Percentiles rank a stretch among this genome's conserved stretches.
Conservation (phyloP, 129 eudicot species). For the Artemisia argyi region DNA sequence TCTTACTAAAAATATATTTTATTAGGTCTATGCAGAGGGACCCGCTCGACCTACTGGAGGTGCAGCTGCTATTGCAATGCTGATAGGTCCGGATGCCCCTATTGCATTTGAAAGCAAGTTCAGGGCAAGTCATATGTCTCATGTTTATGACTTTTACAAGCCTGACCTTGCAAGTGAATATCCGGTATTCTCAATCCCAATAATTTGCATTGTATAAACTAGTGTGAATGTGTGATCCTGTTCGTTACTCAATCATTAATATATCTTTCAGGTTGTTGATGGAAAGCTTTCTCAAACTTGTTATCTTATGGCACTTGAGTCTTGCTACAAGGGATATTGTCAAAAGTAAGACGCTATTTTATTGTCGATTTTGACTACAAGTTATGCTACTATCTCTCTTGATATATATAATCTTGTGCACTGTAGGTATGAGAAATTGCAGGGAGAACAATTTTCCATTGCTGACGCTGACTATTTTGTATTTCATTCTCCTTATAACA, state of each 20-base stretch:
- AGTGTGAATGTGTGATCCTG: neutral
- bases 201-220: neutral
- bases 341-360: constrained; percentile 53
- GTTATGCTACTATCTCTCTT: neutral
- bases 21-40: constrained; percentile 96
- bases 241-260: constrained; percentile 6
- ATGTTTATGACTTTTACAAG: constrained; percentile 91
- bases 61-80: constrained; percentile 95
- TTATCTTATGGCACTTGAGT: constrained; percentile 93
- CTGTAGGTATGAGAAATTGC: constrained; percentile 73
- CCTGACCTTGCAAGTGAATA: constrained; percentile 97
- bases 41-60: constrained; percentile 99
- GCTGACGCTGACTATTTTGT: constrained; percentile 79
- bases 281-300: constrained; percentile 98
- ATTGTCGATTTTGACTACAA: neutral
- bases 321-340: constrained; percentile 80
- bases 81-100: constrained; percentile 94
- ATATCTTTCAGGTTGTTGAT: constrained; percentile 69
- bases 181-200: constrained; percentile 54
- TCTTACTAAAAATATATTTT: constrained; percentile 21
- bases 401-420: constrained; percentile 1
- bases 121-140: constrained; percentile 96
- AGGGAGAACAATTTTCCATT: constrained; percentile 77
- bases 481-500: constrained; percentile 94
- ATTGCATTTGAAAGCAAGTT: constrained; percentile 92